A percentile compares a stretch with the other conserved stretches of the same genome.
Evolutionary conservation across 106 monocot genomes (phyloP).

Genomic region (Allium sativum): DNA sequence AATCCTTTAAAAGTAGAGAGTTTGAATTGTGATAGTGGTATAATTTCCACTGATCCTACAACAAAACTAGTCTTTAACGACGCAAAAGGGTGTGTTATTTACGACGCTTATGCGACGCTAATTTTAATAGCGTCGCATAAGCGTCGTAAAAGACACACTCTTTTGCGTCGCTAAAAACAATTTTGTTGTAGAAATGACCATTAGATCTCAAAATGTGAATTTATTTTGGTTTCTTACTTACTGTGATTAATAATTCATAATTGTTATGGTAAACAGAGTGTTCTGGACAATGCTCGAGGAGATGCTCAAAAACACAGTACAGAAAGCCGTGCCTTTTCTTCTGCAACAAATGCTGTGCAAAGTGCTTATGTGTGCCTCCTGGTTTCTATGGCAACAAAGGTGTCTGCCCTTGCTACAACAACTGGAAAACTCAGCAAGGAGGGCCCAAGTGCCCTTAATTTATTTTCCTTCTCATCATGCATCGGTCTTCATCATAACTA

Average conservation of each 20-base stretch:
- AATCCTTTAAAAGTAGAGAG: too few relatives aligned
- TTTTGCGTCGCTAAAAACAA: too few relatives aligned
- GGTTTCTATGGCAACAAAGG: slow-evolving; percentile 35
- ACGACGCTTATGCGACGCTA: too few relatives aligned
- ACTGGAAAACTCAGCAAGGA: slow-evolving; percentile 50
- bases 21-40: too few relatives aligned
- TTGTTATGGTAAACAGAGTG: slow-evolving; percentile 34
- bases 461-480: background rate
- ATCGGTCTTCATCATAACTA: background rate
- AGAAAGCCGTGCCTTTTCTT: slow-evolving; percentile 45
- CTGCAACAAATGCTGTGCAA: slow-evolving; percentile 40
- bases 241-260: background rate
- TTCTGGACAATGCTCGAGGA: slow-evolving; percentile 38
- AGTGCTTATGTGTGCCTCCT: slow-evolving; percentile 36
- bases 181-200: too few relatives aligned
- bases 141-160: too few relatives aligned
- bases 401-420: slow-evolving; percentile 46
- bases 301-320: slow-evolving; percentile 53
- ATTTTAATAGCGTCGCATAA: too few relatives aligned
- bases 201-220: too few relatives aligned
- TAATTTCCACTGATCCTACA: too few relatives aligned
- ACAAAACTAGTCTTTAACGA: too few relatives aligned
- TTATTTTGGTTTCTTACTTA: background rate
- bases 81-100: too few relatives aligned
- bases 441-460: slow-evolving; percentile 38